Evolutionary conservation across 2,329 filamentous ascomycete genomes (phyloP), one percentile per base, ranked within the genome.

Genomic region (Exophiala viscosa): DNA sequence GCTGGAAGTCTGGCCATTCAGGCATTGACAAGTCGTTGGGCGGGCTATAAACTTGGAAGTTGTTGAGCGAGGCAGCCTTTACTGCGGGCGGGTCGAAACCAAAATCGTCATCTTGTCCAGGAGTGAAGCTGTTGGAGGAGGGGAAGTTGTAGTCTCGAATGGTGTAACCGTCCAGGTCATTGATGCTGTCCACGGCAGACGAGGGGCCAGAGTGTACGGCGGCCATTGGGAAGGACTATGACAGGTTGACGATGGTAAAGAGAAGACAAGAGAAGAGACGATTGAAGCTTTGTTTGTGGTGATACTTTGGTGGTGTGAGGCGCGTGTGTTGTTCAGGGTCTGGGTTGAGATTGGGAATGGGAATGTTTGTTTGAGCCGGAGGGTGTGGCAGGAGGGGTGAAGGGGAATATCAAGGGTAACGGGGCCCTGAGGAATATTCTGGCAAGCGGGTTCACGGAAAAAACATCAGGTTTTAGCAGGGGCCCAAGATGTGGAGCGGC

Each of bases 31-130:
- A 41, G 33, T 63, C 57, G 28, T 50, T 38, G 10, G 59, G 55
- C 10, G 60, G 60, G 28, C 55, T 63, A 48, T 59, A 61, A n/a
- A 51, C 45, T 15, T 61, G 55, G 17, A 45, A 59, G 45, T 60
- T 52, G 32, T 47, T 52, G 45, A 47, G 50, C 7, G 43, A 15
- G 20, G 46, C 34, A 15, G 52, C 35, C 48, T 58, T 58, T 11
- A 47, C n/a, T 18, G 41, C 31, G 3, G 58, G 55, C 5, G 60
- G 60, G 40, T 63, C 60, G 34, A 63, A 63, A 35, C 60, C 60
- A 52, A 63, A 63, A 45, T 61, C 55, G 35, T 61, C 60, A 18
- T 57, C 50, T 34, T 54, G 46, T 11, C 36, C n/a, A 23, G 55
- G 39, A 3, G 41, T 39, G 18, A 48, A 58, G 35, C 13, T 39